Percentiles rank a stretch among this genome's conserved stretches.
These are phyloP conservation scores for Chaetomium fimeti DNA, from an alignment of 495 filamentous ascomycete species.

Conservation along the genomic window DNA sequence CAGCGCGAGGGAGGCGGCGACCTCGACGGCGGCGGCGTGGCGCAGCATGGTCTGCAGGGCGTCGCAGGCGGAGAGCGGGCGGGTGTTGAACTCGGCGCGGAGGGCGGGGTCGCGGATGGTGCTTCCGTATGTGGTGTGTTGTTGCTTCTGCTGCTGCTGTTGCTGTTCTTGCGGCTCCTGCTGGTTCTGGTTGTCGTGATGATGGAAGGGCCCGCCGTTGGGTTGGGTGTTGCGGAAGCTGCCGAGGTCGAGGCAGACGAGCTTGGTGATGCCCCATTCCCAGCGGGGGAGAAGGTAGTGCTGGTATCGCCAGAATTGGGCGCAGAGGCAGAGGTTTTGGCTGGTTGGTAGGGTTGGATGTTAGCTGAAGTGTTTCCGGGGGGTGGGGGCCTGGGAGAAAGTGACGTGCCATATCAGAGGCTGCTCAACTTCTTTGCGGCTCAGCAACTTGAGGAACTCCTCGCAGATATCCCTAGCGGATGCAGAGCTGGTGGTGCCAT, in stretches of 20 bases:
- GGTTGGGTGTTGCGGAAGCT: slow-evolving; percentile 13
- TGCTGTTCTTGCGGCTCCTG: not conserved
- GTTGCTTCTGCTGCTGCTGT: not conserved
- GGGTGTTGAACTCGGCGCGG: not conserved
- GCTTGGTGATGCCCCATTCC: slow-evolving; percentile 21
- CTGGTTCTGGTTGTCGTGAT: too few relatives aligned
- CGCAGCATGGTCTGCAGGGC: slow-evolving; percentile 22
- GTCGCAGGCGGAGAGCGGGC: not conserved
- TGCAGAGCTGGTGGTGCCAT: not conserved
- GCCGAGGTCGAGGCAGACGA: slow-evolving; percentile 20
- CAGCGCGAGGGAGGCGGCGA: slow-evolving; percentile 4
- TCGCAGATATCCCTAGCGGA: slow-evolving; percentile 13
- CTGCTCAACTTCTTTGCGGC: slow-evolving; percentile 16
- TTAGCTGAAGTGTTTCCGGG: not conserved
- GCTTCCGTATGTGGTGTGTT: not conserved
- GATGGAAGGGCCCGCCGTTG: slow-evolving; percentile 14
- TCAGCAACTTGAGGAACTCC: slow-evolving; percentile 21
- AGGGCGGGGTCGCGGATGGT: not conserved
- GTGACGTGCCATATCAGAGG: slow-evolving; percentile 8
- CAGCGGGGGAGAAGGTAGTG: slow-evolving; percentile 18
- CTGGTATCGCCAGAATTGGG: slow-evolving; percentile 12
- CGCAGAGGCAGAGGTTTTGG: slow-evolving; percentile 11
- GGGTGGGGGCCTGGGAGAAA: not conserved
- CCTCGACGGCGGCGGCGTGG: slow-evolving; percentile 19
- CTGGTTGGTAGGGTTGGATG: not conserved